Base-by-base conservation (phyloP, 306 rosid species). In the Pueraria montana region DNA sequence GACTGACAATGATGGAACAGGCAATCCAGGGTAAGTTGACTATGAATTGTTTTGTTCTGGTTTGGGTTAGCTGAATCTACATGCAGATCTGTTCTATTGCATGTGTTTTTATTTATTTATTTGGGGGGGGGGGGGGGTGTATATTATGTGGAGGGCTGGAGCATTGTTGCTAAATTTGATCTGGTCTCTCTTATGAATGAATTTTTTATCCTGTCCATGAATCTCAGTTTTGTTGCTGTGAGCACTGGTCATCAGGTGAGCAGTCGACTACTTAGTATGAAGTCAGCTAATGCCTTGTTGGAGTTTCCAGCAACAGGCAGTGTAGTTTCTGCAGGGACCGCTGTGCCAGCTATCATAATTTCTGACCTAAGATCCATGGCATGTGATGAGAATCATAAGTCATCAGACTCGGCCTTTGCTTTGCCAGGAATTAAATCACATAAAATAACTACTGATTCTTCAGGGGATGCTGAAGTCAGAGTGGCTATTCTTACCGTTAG, bases 401-500 rank as follows among this genome's bases (percentile, higher is more conserved):
- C 85, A 76, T 82, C 86, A 62, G 73, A 64, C 80, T 71, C 83
- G 14, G 76, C 80, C 50, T 72, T 52, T 67, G 58, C 84, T 77
- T 76, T 70, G 58, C 80, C 80, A 55, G 84, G 66, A 84, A 73
- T 11, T 77, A 59, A 43, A 53, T 72, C 87, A 2, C 79, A 85
- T 72, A 84, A 83, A 84, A 26, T 21, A 77, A 79, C 72, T 63
- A 81, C 70, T 14, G 83, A 83, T 81, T 78, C 85, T 73, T 69
- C 88, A 68, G 83, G 8, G 32, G 85, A 81, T 83, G 84, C 83
- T 59, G 88, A 85, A 58, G 11, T 84, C 64, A 89, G 86, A 72
- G 94, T 95, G 83, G 94, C 96, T 79, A 66, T 95, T 89, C 97
- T 95, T 85, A 95, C 98, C 40, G 97, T 95, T 67, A 93, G 98